Conservation (phyloP, 2,329 filamentous ascomycete genomes). For the Trichoderma simmonsii region DNA sequence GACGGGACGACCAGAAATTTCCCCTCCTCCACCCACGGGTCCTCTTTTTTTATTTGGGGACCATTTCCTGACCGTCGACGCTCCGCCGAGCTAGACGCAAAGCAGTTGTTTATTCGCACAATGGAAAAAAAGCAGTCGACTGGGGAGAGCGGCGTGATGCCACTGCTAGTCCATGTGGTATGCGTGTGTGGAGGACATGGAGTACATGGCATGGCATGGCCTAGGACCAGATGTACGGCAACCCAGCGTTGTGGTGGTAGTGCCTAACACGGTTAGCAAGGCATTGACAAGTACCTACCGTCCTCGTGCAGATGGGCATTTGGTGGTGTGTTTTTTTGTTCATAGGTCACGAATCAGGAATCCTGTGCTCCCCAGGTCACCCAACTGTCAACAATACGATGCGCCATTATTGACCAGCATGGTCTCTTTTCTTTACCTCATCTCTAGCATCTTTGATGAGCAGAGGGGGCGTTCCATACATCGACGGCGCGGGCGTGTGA, state of each 20-base stretch:
- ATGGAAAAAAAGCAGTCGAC: not conserved
- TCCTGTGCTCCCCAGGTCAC: not conserved
- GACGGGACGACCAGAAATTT: not conserved
- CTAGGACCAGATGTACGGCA: not conserved
- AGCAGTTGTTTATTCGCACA: not conserved
- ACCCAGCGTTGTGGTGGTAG: not conserved
- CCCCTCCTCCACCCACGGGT: not conserved
- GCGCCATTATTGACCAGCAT: not conserved
- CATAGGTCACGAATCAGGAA: not conserved
- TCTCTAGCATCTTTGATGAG: not conserved
- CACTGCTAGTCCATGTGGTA: not conserved
- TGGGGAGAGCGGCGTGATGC: not conserved
- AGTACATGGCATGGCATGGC: not conserved
- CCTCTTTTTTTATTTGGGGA: not conserved
- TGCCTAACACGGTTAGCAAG: not conserved
- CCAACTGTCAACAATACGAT: not conserved
- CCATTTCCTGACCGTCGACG: not conserved
- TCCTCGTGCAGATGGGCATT: not conserved
- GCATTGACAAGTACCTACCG: not conserved
- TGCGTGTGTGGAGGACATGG: not conserved
- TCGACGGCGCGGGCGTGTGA: conserved; percentile 8
- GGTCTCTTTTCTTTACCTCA: not conserved
- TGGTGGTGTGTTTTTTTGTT: not conserved
- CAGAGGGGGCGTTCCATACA: not conserved
- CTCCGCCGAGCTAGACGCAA: conserved; percentile 8